Conservation (phyloP, 1,284 basidiomycete species). For the Fomitopsis betulina region DNA sequence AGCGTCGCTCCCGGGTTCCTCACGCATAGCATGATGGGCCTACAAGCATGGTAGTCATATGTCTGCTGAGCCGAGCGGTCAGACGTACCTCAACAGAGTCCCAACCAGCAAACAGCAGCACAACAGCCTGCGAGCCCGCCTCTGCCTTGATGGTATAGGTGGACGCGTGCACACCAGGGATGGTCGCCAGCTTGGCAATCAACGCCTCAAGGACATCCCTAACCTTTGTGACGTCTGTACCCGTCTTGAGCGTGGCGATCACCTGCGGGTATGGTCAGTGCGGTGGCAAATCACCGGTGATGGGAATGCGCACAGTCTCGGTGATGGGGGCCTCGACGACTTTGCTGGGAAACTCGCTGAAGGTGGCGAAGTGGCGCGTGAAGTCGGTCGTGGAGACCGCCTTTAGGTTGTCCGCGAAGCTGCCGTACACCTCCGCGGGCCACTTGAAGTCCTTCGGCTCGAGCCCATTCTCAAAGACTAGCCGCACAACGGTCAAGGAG, state of each 20-base stretch:
- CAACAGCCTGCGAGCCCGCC: neutral
- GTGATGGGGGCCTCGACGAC: conserved; percentile 1
- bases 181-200: neutral
- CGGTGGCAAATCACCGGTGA: neutral
- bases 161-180: neutral
- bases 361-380: conserved; percentile 1
- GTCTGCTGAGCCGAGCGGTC: neutral
- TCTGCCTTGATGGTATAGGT: neutral
- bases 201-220: neutral
- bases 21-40: neutral
- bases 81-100: neutral
- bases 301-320: neutral
- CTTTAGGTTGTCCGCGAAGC: neutral
- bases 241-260: neutral
- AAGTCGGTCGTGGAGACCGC: neutral
- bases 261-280: neutral
- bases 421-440: conserved; percentile 4
- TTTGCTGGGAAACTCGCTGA: neutral
- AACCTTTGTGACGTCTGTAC: neutral
- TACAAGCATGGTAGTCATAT: neutral
- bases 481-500: neutral
- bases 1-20: neutral
- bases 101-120: neutral
- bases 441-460: conserved; percentile 5
- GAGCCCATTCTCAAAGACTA: conserved; percentile 5